Evolutionary conservation across 2,329 filamentous ascomycete genomes (phyloP).

Genomic region (Atkinsonella texensis): DNA sequence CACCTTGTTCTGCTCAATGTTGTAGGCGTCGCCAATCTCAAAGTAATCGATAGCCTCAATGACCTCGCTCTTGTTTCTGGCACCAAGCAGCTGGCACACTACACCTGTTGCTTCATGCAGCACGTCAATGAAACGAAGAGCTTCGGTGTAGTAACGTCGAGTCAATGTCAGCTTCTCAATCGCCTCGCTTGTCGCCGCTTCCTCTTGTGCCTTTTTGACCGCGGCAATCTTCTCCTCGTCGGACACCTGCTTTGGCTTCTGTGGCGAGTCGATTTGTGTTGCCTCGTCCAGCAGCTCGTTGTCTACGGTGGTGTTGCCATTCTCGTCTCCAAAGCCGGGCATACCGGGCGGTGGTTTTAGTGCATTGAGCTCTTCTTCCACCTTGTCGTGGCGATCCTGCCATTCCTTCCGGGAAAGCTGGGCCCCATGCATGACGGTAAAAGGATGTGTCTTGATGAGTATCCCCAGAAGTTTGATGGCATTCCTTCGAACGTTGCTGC

Average conservation of each 20-base stretch:
- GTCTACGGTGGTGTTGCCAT: slow-evolving; percentile 59
- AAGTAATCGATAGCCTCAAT: slow-evolving; percentile 99
- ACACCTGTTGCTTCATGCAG: slow-evolving; percentile 70
- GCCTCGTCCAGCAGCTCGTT: slow-evolving; percentile 75
- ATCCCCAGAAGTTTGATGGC: slow-evolving; percentile 85
- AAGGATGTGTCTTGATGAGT: slow-evolving; percentile 88
- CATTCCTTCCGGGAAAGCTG: slow-evolving; percentile 78
- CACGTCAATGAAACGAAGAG: slow-evolving; percentile 84
- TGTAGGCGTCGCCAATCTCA: slow-evolving; percentile 88
- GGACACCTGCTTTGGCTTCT: slow-evolving; percentile 55
- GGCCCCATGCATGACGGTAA: slow-evolving; percentile 81
- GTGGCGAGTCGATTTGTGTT: slow-evolving; percentile 63
- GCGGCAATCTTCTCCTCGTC: slow-evolving; percentile 67
- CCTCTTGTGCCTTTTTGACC: slow-evolving; percentile 69
- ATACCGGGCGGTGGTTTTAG: slow-evolving; percentile 73
- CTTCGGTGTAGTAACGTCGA: slow-evolving; percentile 84
- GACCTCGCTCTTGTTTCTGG: slow-evolving; percentile 95
- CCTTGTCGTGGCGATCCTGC: slow-evolving; percentile 67
- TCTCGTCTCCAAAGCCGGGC: slow-evolving; percentile 43
- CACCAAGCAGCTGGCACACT: slow-evolving; percentile 79
- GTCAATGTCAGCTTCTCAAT: slow-evolving; percentile 81
- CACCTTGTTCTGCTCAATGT: slow-evolving; percentile 81
- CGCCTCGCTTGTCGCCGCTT: slow-evolving; percentile 78
- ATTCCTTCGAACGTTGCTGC: slow-evolving; percentile 90
- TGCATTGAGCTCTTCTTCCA: slow-evolving; percentile 70